Evolutionary conservation across 2,329 filamentous ascomycete species (phyloP), one percentile per base, ranked within the genome.

Genomic region (Nigrospora oryzae): DNA sequence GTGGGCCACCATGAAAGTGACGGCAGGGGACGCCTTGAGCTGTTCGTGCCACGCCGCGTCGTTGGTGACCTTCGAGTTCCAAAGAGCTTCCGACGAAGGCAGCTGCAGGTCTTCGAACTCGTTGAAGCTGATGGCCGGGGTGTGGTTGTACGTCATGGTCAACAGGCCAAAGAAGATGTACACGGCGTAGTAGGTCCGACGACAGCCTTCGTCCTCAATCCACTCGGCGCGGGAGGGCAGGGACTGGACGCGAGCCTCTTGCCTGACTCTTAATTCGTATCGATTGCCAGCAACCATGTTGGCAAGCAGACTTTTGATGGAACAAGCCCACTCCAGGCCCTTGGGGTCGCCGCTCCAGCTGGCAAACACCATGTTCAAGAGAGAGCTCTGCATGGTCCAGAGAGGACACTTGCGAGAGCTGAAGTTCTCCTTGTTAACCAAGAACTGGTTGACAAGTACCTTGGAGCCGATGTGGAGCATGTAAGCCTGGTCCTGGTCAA

Each of bases 331-430:
- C 65, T 98, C 93, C 3, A 98, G 76, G 34, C 93, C 93, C 67
- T 96, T 97, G 33, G 93, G 86, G 60, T 97, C 93, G 57, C 93
- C 93, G 63, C 93, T 97, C 93, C 93, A 98, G 73, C 90, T 97
- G 45, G 93, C 89, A 63, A 98, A 97, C 53, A 96, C 84, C 93
- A 97, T 97, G 73, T 98, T 98, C 47, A 98, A 74, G 44, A 98
- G 72, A 4, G 90, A 95, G 63, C 88, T 89, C 64, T 98, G 93
- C 89, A 97, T 97, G 40, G 91, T 93, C 91, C 93, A 97, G 13
- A 98, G 69, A 4, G 93, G 93, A 58, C 91, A 97, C 65, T 96
- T 97, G 56, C 91, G 83, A 10, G 93, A 97, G 72, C 91, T 95
- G 65, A 97, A 97, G 67, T 95, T 95, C 64, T 96, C 90, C 73